phyloP scores from a whole-genome alignment of 2,329 filamentous ascomycete species.

The Colletotrichum liaoningense region DNA sequence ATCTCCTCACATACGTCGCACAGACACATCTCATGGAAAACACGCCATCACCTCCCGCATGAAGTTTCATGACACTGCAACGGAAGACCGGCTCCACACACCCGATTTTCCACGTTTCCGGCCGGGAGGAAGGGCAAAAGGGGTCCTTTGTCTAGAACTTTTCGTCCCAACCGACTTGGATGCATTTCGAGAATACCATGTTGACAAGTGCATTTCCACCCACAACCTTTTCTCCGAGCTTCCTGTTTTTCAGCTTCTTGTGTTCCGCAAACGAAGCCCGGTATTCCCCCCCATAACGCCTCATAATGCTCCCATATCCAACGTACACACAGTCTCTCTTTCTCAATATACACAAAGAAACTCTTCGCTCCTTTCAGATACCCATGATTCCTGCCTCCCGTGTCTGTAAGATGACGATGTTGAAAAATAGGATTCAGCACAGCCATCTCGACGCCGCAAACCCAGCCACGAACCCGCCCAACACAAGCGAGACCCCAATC shows the following conservation, averaged over 20 bases:
- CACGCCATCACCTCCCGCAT: background rate
- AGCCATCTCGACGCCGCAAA: constrained; percentile 29
- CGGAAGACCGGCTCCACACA: background rate
- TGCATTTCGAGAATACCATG: background rate
- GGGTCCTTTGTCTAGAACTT: background rate
- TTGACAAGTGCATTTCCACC: no score
- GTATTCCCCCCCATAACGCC: no score
- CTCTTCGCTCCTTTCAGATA: no score
- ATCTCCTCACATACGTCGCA: background rate
- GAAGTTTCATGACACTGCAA: constrained; percentile 4
- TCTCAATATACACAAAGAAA: no score
- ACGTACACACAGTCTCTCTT: no score
- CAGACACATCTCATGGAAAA: background rate
- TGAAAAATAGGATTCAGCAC: background rate
- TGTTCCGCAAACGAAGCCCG: background rate
- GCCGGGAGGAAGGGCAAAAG: background rate
- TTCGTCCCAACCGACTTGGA: background rate
- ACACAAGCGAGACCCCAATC: constrained; percentile 37
- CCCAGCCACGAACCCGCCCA: constrained; percentile 39
- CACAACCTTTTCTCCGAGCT: background rate
- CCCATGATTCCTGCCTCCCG: no score
- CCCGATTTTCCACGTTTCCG: background rate
- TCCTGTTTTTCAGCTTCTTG: background rate
- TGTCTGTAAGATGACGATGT: no score
- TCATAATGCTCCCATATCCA: no score